phyloP scores from a whole-genome alignment of 192 early-diverging fungal genomes.

The Backusella australiensis region DNA sequence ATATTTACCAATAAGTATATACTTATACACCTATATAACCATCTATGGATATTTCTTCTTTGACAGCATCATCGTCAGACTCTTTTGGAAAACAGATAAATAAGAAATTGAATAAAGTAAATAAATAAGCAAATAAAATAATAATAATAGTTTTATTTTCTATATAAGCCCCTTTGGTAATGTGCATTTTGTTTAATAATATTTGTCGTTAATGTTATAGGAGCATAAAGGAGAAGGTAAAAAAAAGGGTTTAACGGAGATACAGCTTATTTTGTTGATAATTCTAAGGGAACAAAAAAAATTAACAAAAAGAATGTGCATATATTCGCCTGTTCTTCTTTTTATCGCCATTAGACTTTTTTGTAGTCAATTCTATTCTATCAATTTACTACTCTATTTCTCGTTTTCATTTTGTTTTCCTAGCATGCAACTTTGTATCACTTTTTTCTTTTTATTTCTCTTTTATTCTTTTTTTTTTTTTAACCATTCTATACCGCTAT shows the following conservation, averaged over 20 bases:
- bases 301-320: not conserved
- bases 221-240: not conserved
- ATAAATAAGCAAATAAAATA: not conserved
- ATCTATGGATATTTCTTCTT: not conserved
- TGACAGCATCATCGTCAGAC: slow-evolving; percentile 7
- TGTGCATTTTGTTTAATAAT: slow-evolving; percentile 1
- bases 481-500: not conserved
- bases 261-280: not conserved
- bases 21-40: not conserved
- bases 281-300: not conserved
- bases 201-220: not conserved
- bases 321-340: not conserved
- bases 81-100: slow-evolving; percentile 3
- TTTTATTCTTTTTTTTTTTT: not conserved
- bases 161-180: slow-evolving; percentile 8
- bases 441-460: not conserved
- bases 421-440: not conserved
- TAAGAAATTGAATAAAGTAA: not conserved
- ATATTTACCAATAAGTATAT: not conserved
- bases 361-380: not conserved
- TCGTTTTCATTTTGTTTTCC: not conserved
- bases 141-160: slow-evolving; percentile 4
- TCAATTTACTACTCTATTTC: not conserved
- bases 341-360: not conserved
- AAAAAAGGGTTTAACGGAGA: slow-evolving; percentile 1